Evolutionary conservation across 805 yeast genomes (phyloP).

Genomic region (Wickerhamomyces ciferrii): DNA sequence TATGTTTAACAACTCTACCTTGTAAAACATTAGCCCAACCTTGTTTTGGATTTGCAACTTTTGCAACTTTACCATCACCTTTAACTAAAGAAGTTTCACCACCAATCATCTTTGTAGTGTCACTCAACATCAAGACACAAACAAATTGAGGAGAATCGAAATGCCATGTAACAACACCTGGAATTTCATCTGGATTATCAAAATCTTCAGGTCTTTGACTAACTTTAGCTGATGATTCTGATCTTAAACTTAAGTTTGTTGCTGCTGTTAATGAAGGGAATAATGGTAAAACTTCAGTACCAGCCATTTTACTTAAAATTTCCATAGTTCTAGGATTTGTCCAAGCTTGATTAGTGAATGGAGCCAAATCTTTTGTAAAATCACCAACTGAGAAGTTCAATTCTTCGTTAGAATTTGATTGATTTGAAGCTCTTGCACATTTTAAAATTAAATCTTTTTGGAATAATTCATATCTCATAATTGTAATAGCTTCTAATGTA

Average conservation of each 20-base stretch:
- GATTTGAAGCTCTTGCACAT: slow-evolving; percentile 36
- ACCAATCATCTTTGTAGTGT: slow-evolving; percentile 53
- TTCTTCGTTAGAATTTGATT: slow-evolving; percentile 41
- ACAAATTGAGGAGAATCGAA: slow-evolving; percentile 59
- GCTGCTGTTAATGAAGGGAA: no score
- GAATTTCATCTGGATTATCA: slow-evolving; percentile 24
- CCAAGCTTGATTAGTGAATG: slow-evolving; percentile 54
- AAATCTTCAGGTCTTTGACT: no score
- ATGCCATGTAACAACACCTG: slow-evolving; percentile 62
- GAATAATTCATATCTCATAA: no score
- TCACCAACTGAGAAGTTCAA: slow-evolving; percentile 48
- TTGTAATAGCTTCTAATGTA: no score
- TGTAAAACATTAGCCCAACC: slow-evolving; percentile 45
- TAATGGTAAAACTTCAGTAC: slow-evolving; percentile 16
- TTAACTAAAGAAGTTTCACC: slow-evolving; percentile 52
- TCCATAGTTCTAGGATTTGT: slow-evolving; percentile 51
- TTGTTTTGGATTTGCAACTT: slow-evolving; percentile 34
- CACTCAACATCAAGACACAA: slow-evolving; percentile 58
- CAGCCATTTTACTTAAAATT: slow-evolving; percentile 52
- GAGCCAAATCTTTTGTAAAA: slow-evolving; percentile 37
- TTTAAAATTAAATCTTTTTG: no score
- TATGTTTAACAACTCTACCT: slow-evolving; percentile 39
- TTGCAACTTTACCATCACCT: slow-evolving; percentile 8
- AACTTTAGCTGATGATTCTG: no score
- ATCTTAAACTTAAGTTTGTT: no score